phyloP scores from a whole-genome alignment of 202 grass and related monocot genomes.

The Bolboschoenoplectus hybrid region DNA sequence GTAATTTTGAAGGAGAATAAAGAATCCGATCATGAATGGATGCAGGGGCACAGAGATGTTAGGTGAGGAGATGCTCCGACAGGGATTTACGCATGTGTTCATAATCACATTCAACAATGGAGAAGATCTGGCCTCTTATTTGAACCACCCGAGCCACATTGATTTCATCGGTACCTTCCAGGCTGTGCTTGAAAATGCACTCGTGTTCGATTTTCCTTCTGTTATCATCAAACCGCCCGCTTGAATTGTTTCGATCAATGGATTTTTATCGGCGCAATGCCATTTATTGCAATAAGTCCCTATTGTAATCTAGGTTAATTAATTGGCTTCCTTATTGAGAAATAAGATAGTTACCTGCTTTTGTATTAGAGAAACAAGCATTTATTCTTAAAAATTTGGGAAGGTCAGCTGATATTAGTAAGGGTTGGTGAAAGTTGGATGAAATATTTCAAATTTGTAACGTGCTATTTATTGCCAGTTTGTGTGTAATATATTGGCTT shows the following conservation, averaged over 20 bases:
- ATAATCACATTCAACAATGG: conserved; percentile 48
- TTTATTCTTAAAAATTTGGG: background rate
- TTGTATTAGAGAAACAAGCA: background rate
- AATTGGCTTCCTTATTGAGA: background rate
- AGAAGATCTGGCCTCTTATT: conserved; percentile 50
- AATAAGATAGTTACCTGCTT: background rate
- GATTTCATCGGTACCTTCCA: conserved; percentile 58
- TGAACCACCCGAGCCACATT: conserved; percentile 52
- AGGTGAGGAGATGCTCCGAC: conserved; percentile 55
- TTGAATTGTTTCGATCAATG: background rate
- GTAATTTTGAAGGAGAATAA: background rate
- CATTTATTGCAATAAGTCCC: background rate
- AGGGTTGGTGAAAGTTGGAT: background rate
- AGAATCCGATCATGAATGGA: background rate
- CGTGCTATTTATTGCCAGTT: background rate
- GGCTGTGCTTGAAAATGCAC: conserved; percentile 57
- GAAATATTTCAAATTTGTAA: conserved; percentile 35
- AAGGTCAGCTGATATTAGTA: background rate
- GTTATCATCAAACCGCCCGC: conserved; percentile 48
- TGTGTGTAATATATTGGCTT: background rate
- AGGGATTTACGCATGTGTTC: conserved; percentile 78
- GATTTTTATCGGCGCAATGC: background rate
- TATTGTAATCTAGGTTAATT: background rate
- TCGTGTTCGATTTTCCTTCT: conserved; percentile 54
- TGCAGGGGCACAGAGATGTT: conserved; percentile 56